A percentile compares a stretch with the other conserved stretches of the same genome.
Evolutionary conservation across 768 basidiomycete genomes (phyloP).

Genomic region (Mycena chlorophos): DNA sequence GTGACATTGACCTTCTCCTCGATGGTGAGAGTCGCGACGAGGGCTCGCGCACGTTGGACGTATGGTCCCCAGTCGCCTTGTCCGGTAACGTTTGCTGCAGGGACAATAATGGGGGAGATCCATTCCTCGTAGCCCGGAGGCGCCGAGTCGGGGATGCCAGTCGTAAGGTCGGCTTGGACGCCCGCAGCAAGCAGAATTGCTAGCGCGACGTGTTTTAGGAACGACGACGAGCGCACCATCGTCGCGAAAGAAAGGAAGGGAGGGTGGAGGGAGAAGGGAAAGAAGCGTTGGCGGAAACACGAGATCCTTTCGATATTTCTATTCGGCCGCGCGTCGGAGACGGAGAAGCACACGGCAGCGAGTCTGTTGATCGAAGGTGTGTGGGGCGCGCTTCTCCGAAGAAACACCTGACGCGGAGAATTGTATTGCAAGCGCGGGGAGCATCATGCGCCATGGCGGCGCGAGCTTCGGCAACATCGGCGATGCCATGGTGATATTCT

Average conservation of each 20-base stretch:
- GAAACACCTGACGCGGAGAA: too few relatives aligned
- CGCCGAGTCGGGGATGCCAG: constrained; percentile 12
- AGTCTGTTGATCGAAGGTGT: too few relatives aligned
- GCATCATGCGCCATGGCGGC: too few relatives aligned
- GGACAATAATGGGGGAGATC: constrained; percentile 10
- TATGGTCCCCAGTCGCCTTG: constrained; percentile 1
- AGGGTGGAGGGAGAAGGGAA: not conserved
- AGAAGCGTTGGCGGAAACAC: too few relatives aligned
- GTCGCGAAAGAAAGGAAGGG: not conserved
- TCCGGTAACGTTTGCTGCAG: constrained; percentile 3
- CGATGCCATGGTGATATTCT: too few relatives aligned
- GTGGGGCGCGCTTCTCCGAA: too few relatives aligned
- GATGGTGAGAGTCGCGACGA: constrained; percentile 23
- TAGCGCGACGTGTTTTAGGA: not conserved
- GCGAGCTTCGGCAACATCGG: too few relatives aligned
- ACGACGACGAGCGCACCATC: not conserved
- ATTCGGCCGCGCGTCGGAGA: too few relatives aligned
- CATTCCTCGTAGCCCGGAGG: constrained; percentile 12
- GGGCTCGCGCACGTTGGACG: constrained; percentile 1
- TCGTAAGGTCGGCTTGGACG: constrained; percentile 8
- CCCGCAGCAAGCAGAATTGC: not conserved
- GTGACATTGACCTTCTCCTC: constrained; percentile 30
- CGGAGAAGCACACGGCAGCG: too few relatives aligned
- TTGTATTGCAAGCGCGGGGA: too few relatives aligned
- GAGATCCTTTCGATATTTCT: too few relatives aligned